Evolutionary conservation across 202 grass and related monocot species (phyloP), one percentile per base, ranked within the genome.

Genomic region (Musa balbisiana): DNA sequence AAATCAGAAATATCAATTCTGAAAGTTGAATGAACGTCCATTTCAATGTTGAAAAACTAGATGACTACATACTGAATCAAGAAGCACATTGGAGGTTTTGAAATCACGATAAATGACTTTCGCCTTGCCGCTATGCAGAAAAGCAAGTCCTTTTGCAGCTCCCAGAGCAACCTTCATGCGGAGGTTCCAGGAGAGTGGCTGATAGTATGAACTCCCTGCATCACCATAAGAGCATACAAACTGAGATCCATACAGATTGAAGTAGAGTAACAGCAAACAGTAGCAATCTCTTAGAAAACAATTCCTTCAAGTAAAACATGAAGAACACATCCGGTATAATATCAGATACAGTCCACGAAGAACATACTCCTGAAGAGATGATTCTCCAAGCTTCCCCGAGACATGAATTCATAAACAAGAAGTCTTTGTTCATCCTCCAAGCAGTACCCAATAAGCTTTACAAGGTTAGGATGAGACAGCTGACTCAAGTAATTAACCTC

Each of bases 81-180:
- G 65, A 68, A 68, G 65, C 24, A 68, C 65, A 19, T 68, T 68
- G 29, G 65, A 68, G 65, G 65, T 68, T 13, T 68, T 68, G 4
- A 68, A 68, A 68, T 68, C 65, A 68, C 65, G 65, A 49, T 68
- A 68, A 8, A 68, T 68, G 65, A 68, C 65, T 68, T 68, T 68
- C 33, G 65, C 65, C 23, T 68, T 43, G 3, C 11, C 1, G 17
- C 65, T 68, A 49, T 68, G 65, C 65, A 68, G 29, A 68, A 68
- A 68, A 33, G 65, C 65, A 26, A 68, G 65, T 43, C 65, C 65
- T 68, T 68, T 68, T 16, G 65, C 65, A 19, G 65, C 65, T 68
- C 65, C 65, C 2, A 68, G 65, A 2, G 65, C 65, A 3, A 68
- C 29, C 65, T 68, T 68, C 65, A 68, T 68, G 13, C 65, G 65